Evolutionary conservation across 768 basidiomycete genomes (phyloP).

Genomic region (Amanita exitialis): DNA sequence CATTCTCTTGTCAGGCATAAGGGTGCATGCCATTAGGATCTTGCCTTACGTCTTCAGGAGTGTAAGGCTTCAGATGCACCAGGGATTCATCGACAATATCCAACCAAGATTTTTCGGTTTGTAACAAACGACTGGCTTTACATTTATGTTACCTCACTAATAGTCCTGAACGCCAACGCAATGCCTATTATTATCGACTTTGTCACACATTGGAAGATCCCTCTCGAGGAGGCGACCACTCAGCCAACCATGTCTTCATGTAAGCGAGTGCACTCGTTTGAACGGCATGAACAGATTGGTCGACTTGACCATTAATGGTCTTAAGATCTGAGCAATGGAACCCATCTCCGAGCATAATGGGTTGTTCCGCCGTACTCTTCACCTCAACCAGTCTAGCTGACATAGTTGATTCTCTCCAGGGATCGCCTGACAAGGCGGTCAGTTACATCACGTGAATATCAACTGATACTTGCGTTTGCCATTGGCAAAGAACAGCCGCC

Average conservation of each 20-base stretch:
- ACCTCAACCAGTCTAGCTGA: slow-evolving; percentile 42
- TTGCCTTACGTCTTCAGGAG: too few species aligned
- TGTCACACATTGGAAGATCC: too few species aligned
- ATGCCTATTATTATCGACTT: too few species aligned
- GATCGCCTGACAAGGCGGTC: slow-evolving; percentile 38
- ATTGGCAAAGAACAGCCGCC: slow-evolving; percentile 61
- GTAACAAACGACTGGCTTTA: too few species aligned
- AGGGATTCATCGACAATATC: too few species aligned
- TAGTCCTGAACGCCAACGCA: too few species aligned
- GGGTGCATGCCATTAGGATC: too few species aligned
- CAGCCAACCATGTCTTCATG: slow-evolving; percentile 49
- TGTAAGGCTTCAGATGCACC: too few species aligned
- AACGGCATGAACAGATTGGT: slow-evolving; percentile 43
- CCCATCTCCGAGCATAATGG: slow-evolving; percentile 47
- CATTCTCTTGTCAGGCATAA: too few species aligned
- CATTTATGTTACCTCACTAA: too few species aligned
- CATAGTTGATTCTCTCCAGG: slow-evolving; percentile 65
- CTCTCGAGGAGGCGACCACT: slow-evolving; percentile 20
- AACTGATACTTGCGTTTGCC: slow-evolving; percentile 42
- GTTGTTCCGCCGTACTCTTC: slow-evolving; percentile 39
- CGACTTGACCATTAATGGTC: slow-evolving; percentile 27
- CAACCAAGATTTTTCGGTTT: too few species aligned
- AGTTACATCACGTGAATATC: background rate
- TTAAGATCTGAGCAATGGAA: slow-evolving; percentile 65
- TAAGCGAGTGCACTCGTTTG: slow-evolving; percentile 41